These are phyloP conservation scores for Phialemonium atrogriseum DNA, from an alignment of 2,329 filamentous ascomycete species.

Conservation along the genomic window DNA sequence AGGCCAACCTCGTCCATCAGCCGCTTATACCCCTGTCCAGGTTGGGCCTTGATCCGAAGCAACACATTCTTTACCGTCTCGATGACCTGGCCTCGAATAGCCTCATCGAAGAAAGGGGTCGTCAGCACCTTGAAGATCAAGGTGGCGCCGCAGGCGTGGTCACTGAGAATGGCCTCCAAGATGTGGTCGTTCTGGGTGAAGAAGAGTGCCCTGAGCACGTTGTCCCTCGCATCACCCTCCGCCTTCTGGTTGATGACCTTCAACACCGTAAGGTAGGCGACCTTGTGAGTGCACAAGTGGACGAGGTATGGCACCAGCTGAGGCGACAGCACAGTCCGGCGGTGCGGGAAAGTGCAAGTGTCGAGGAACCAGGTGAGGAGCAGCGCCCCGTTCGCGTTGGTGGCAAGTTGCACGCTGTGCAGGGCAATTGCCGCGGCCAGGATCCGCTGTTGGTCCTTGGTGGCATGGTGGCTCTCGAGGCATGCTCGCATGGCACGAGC, in stretches of 20 bases:
- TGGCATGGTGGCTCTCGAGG: slow-evolving; percentile 89
- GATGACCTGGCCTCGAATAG: slow-evolving; percentile 76
- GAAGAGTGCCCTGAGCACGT: slow-evolving; percentile 83
- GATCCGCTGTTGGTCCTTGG: slow-evolving; percentile 91
- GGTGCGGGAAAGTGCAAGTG: slow-evolving; percentile 89
- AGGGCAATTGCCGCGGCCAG: slow-evolving; percentile 91
- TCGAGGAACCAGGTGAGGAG: slow-evolving; percentile 97
- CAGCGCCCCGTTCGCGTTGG: slow-evolving; percentile 90
- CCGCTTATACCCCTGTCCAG: slow-evolving; percentile 93
- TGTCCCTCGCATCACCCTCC: slow-evolving; percentile 85
- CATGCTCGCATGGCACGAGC: slow-evolving; percentile 95
- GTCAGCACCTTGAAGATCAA: slow-evolving; percentile 98
- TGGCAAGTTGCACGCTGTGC: slow-evolving; percentile 91
- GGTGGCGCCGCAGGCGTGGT: slow-evolving; percentile 87
- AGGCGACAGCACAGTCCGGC: slow-evolving; percentile 85
- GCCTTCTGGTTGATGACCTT: slow-evolving; percentile 98
- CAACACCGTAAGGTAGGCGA: slow-evolving; percentile 90
- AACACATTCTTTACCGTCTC: slow-evolving; percentile 89
- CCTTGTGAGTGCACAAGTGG: slow-evolving; percentile 95
- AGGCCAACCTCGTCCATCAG: slow-evolving; percentile 97
- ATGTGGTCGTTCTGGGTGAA: slow-evolving; percentile 81
- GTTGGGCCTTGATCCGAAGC: slow-evolving; percentile 82
- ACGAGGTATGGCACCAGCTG: slow-evolving; percentile 88
- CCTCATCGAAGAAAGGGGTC: slow-evolving; percentile 94
- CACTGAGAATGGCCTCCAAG: slow-evolving; percentile 81